Conservation (phyloP, 805 yeast genomes). For the Wickerhamomyces ciferrii region DNA sequence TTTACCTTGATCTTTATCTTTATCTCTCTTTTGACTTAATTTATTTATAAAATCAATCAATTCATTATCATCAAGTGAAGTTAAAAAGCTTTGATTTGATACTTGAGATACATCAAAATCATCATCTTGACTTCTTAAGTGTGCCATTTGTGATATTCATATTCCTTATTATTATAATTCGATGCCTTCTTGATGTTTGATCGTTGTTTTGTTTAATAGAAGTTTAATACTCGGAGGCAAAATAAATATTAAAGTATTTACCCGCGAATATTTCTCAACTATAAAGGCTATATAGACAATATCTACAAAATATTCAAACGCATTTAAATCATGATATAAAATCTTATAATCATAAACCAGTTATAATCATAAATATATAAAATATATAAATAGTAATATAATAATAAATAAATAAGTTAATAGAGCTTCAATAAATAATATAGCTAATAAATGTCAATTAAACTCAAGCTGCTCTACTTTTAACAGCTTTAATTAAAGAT, state of each 20-base stretch:
- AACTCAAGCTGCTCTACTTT: conserved; percentile 12
- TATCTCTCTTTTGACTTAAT: conserved; percentile 23
- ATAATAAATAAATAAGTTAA: neutral
- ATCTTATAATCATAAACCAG: neutral
- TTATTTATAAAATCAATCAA: conserved; percentile 30
- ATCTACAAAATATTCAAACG: neutral
- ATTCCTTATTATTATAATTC: no score
- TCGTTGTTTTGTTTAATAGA: no score
- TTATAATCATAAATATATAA: neutral
- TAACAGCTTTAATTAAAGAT: conserved; percentile 53
- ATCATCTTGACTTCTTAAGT: neutral
- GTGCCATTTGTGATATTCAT: neutral
- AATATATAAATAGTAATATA: neutral
- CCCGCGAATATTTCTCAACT: no score
- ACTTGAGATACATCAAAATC: conserved; percentile 4
- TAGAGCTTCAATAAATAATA: neutral
- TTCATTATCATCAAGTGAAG: conserved; percentile 33
- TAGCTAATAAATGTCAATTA: neutral
- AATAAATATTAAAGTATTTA: no score
- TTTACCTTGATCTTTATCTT: conserved; percentile 1
- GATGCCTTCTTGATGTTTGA: no score
- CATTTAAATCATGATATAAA: neutral
- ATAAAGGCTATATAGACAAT: no score
- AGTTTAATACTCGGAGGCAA: no score
- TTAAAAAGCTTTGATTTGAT: conserved; percentile 13